A percentile compares a stretch with the other conserved stretches of the same genome.
Evolutionary conservation across 805 yeast species (phyloP).

Genomic region (Hanseniaspora lachancei): DNA sequence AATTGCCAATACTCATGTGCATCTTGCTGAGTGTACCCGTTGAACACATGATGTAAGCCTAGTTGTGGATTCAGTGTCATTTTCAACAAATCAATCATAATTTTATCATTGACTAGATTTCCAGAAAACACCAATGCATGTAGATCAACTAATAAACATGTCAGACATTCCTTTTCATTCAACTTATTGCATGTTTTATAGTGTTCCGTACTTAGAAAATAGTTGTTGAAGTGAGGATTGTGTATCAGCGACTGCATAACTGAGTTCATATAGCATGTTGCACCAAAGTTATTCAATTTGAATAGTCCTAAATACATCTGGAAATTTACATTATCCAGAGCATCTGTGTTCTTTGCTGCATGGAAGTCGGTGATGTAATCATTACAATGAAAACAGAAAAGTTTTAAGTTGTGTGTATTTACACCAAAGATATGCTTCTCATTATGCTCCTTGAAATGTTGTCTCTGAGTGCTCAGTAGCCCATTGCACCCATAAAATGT

Average conservation of each 20-base stretch:
- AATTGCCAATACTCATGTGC: constrained; percentile 98
- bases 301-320: constrained; percentile 17
- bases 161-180: constrained; percentile 40
- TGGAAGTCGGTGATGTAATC: constrained; percentile 53
- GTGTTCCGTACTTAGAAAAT: constrained; percentile 43
- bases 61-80: constrained; percentile 74
- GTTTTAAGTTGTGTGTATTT: constrained; percentile 51
- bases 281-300: constrained; percentile 41
- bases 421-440: constrained; percentile 46
- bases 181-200: constrained; percentile 21
- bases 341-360: constrained; percentile 24
- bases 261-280: constrained; percentile 93
- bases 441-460: constrained; percentile 31
- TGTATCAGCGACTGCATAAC: constrained; percentile 81
- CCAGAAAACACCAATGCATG: constrained; percentile 50
- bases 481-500: constrained; percentile 62
- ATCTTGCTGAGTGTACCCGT: constrained; percentile 95
- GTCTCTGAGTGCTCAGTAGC: constrained; percentile 34
- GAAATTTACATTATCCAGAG: constrained; percentile 22
- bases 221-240: constrained; percentile 72
- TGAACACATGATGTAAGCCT: constrained; percentile 42
- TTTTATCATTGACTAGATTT: constrained; percentile 35
- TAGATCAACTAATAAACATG: constrained; percentile 75
- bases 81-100: constrained; percentile 58
- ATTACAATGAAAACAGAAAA: constrained; percentile 70